These are phyloP conservation scores for Adansonia digitata DNA, from an alignment of 345 rosid species.

Conservation along the genomic window DNA sequence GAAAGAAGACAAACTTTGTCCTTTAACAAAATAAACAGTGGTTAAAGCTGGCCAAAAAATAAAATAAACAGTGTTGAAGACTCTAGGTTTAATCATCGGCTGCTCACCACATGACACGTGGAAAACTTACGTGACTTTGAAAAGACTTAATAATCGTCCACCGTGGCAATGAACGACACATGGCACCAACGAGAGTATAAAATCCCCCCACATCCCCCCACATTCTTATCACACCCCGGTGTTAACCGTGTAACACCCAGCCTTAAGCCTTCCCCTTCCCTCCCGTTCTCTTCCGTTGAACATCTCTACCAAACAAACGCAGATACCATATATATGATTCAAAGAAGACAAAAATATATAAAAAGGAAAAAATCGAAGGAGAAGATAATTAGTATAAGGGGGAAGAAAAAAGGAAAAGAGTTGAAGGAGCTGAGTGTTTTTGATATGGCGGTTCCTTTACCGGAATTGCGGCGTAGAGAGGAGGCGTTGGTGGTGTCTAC, in stretches of 20 bases:
- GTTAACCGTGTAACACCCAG: neutral
- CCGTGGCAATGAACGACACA: conserved; percentile 49
- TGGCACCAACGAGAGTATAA: conserved; percentile 32
- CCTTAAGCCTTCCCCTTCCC: neutral
- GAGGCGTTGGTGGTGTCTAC: conserved; percentile 32
- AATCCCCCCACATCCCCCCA: conserved; percentile 20
- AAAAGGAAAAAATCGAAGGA: neutral
- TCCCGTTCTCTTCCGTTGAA: conserved; percentile 11
- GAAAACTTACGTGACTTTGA: conserved; percentile 31
- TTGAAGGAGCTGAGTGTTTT: conserved; percentile 7
- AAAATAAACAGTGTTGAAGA: neutral
- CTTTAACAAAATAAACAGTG: neutral
- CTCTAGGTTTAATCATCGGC: neutral
- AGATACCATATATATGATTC: neutral
- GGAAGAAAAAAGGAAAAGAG: neutral
- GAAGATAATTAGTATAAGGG: neutral
- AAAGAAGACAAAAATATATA: conserved; percentile 2
- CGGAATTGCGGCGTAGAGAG: conserved; percentile 48
- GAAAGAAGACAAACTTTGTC: neutral
- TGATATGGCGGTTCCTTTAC: conserved; percentile 74
- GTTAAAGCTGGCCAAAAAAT: neutral
- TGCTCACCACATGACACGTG: conserved; percentile 21
- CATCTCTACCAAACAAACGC: conserved; percentile 23
- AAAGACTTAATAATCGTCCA: conserved; percentile 35
- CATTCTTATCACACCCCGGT: conserved; percentile 13